These are phyloP conservation scores for Chrysoporthe puriensis DNA, from an alignment of 2,329 filamentous ascomycete species.

Conservation along the genomic window DNA sequence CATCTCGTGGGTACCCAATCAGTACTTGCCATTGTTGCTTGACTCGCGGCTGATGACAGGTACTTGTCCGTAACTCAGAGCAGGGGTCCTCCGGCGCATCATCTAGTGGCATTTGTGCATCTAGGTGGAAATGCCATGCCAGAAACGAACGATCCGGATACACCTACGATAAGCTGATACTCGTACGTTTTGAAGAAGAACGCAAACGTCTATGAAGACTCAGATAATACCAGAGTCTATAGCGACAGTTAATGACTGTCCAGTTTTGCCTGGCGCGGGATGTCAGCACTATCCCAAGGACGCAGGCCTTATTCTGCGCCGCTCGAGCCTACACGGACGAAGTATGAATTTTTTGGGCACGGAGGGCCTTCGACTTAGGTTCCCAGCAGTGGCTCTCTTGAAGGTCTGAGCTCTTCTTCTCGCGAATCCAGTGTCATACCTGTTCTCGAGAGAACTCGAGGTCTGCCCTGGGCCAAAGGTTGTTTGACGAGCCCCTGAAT, in stretches of 20 bases:
- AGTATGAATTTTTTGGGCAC: neutral
- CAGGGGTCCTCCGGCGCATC: neutral
- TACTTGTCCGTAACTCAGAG: constrained; percentile 10
- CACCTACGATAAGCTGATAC: too few species aligned
- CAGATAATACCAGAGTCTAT: too few species aligned
- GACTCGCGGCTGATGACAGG: neutral
- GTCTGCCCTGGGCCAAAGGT: too few species aligned
- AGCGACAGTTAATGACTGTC: too few species aligned
- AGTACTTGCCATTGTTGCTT: neutral
- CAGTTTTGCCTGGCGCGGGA: too few species aligned
- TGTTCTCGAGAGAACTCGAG: neutral
- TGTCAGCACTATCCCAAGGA: too few species aligned
- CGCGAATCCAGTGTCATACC: neutral
- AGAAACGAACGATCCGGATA: too few species aligned
- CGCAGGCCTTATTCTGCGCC: too few species aligned
- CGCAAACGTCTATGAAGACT: neutral
- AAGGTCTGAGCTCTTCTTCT: neutral
- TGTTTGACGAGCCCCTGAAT: too few species aligned
- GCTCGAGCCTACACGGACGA: too few species aligned
- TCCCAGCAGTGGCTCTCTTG: neutral
- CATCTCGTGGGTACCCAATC: neutral
- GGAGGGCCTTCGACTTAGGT: neutral
- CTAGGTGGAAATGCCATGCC: neutral
- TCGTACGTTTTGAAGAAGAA: too few species aligned
- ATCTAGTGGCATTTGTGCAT: constrained; percentile 1